Evolutionary conservation across 2,329 filamentous ascomycete genomes (phyloP).

Genomic region (Diaporthe eres): DNA sequence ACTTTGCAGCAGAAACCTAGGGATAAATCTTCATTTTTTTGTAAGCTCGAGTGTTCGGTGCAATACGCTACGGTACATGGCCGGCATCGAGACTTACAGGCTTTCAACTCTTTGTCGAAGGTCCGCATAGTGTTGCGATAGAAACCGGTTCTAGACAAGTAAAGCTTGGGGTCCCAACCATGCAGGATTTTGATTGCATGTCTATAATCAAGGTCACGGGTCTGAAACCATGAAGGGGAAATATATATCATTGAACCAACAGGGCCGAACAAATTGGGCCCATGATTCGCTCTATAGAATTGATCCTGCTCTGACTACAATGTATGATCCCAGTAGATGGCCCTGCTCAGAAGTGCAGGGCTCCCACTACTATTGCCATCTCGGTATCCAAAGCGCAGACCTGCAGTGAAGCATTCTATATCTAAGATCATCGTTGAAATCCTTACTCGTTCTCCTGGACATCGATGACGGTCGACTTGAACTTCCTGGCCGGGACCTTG

Average conservation of each 20-base stretch:
- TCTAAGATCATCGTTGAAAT: not conserved
- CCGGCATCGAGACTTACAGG: not conserved
- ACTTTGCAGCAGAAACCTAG: not conserved
- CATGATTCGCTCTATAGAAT: not conserved
- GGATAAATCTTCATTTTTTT: too few species aligned
- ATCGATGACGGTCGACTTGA: constrained; percentile 59
- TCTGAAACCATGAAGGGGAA: not conserved
- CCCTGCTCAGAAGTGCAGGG: not conserved
- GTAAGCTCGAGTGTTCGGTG: not conserved
- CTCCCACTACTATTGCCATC: not conserved
- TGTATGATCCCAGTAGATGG: too few species aligned
- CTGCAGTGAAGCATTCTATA: too few species aligned
- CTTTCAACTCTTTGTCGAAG: not conserved
- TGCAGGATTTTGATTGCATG: not conserved
- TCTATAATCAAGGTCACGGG: not conserved
- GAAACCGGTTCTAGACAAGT: not conserved
- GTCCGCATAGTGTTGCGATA: not conserved
- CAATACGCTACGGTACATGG: not conserved
- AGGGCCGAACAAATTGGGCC: not conserved
- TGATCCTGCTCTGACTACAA: not conserved
- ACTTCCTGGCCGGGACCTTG: constrained; percentile 57
- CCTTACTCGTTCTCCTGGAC: constrained; percentile 57
- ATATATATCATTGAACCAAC: not conserved
- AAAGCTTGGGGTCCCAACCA: not conserved
- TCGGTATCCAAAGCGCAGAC: not conserved